Evolutionary conservation across 2,329 filamentous ascomycete genomes (phyloP), one percentile per base, ranked within the genome.

Genomic region (Aspergillus ochraceus): DNA sequence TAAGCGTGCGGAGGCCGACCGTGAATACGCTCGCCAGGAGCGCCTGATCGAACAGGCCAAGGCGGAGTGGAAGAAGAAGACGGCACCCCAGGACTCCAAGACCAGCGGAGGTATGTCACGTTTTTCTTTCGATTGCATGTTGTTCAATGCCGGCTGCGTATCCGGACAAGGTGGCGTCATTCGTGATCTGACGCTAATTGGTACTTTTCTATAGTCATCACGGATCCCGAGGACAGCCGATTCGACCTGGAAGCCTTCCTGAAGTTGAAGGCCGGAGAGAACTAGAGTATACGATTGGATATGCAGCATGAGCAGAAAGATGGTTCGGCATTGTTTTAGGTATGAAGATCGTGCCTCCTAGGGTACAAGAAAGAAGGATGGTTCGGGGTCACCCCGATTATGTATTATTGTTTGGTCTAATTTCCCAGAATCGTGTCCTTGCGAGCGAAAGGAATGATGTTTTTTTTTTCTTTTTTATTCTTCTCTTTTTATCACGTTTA

Each of bases 161-260:
- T 59, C 57, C 62, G 49, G 50, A 32, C 52, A 39, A 58, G 56
- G 58, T 61, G 53, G 55, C 57, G 39, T 62, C 64, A 52, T 68
- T 47, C 49, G 47, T 30, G 56, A 53, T 52, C 57, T 32, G 29
- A 63, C 59, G 63, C 70, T 68, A 62, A 71, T 58, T 30, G 55
- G 54, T 36, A 26, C 50, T 55, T 67, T n/a, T 2, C 36, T 42
- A 42, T 71, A 91, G 88, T 88, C 67, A 85, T 89, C 77, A 83
- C 86, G 74, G 89, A 98, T 80, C 89, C 89, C 62, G 86, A 89
- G 74, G 88, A 95, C 81, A 88, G 92, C 74, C 91, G 92, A 74
- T 98, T 98, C 81, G 93, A 99, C 77, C 84, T 98, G 70, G 94
- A 98, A 83, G 88, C 90, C 70, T 91, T 87, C 78, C 80, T 97